Conservation (phyloP, 345 rosid species). For the Euphorbia peplus region DNA sequence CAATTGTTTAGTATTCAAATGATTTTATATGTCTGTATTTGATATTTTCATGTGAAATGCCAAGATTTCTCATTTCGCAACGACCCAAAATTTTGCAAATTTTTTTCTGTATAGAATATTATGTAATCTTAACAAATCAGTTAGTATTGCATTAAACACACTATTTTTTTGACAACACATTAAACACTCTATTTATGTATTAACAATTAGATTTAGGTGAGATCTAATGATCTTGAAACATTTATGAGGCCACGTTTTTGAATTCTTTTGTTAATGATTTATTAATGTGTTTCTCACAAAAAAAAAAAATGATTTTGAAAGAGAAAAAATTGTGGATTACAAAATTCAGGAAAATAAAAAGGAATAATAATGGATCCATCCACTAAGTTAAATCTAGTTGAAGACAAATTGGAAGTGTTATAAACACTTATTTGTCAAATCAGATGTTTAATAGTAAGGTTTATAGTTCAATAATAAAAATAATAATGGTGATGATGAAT, state of each 20-base stretch:
- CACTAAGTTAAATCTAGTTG: conserved; percentile 6
- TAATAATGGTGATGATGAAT: not conserved
- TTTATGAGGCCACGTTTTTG: not conserved
- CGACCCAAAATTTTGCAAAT: not conserved
- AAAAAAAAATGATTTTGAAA: too few species aligned
- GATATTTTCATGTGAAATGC: too few species aligned
- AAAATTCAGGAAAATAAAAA: too few species aligned
- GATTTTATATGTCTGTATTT: too few species aligned
- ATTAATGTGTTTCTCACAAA: too few species aligned
- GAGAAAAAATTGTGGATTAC: too few species aligned
- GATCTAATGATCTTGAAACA: not conserved
- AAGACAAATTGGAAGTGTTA: conserved; percentile 6
- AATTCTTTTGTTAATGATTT: too few species aligned
- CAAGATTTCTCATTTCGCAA: not conserved
- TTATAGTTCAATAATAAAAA: not conserved
- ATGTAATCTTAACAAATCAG: too few species aligned
- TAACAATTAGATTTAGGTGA: not conserved
- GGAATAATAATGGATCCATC: not conserved
- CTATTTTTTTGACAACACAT: too few species aligned
- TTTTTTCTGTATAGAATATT: not conserved
- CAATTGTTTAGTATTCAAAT: too few species aligned
- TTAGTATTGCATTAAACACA: too few species aligned
- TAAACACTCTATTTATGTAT: not conserved
- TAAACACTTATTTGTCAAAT: conserved; percentile 2
- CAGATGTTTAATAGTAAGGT: not conserved